Evolutionary conservation across 768 basidiomycete genomes (phyloP), one percentile per base, ranked within the genome.

Genomic region (Hirschioporus abietinus): DNA sequence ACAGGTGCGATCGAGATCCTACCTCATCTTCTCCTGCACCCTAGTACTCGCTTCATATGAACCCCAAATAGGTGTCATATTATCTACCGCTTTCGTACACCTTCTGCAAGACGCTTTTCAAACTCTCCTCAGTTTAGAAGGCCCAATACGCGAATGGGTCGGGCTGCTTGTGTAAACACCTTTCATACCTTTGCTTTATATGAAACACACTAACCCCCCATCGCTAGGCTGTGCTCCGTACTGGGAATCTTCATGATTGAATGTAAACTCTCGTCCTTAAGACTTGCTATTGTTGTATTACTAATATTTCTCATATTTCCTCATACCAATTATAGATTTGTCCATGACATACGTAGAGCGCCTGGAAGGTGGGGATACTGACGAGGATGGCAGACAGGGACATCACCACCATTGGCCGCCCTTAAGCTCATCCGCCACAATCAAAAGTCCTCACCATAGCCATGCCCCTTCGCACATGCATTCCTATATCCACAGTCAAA

Each of bases 51-150:
- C 64, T 15, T 23, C 7, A 63, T 61, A 20, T 24, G 26, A 20
- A 60, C 36, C 25, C 35, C 26, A 30, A 25, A 52, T 66, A 84
- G 91, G 91, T 12, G 91, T 92, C 17, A 94, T 94, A 35, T 75
- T 94, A 4, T 87, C 92, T 3, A 94, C 92, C 0, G 92, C 91
- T 0, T 94, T 94, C 70, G 87, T 89, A 20, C 92, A 94, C 74
- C 79, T 94, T 9, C 79, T 94, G 15, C 88, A 91, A 69, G 91
- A 93, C 66, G 86, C 91, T 0, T 93, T 91, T 71, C 82, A 83
- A 65, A 82, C 84, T 0, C 79, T 93, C 1, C 78, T 78, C 58
- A 77, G 82, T 65, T 79, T 80, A 0, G 72, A 70, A 2, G 81
- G 64, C 73, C 86, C 78, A 77, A 72, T 90, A 25, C 84, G 84